Conservation (phyloP, 768 basidiomycete species). For the Suillus ampliporus region DNA sequence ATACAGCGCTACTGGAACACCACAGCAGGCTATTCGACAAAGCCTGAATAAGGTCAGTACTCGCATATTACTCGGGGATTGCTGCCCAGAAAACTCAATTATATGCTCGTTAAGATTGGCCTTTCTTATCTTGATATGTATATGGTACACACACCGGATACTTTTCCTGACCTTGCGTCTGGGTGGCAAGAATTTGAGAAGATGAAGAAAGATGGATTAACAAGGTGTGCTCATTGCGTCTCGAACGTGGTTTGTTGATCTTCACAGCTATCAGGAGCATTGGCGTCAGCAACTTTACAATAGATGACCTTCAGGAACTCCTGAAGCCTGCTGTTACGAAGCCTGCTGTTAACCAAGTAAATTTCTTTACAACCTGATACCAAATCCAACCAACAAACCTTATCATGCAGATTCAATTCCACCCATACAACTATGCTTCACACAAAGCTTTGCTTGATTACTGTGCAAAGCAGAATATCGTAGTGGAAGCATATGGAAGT, state of each 20-base stretch:
- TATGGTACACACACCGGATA: conserved; percentile 61
- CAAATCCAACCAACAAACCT: conserved; percentile 1
- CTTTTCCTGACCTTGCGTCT: conserved; percentile 39
- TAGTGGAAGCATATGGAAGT: conserved; percentile 69
- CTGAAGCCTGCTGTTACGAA: conserved; percentile 55
- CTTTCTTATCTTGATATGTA: conserved; percentile 70
- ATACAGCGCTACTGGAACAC: conserved; percentile 43
- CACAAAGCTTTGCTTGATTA: conserved; percentile 61
- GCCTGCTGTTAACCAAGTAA: conserved; percentile 76
- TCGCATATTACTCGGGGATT: not conserved
- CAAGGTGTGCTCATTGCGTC: conserved; percentile 25
- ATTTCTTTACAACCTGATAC: conserved; percentile 2
- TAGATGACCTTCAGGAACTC: conserved; percentile 57
- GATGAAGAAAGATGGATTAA: conserved; percentile 49
- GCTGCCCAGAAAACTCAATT: not conserved
- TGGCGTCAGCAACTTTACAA: conserved; percentile 72
- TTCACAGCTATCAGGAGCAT: conserved; percentile 54
- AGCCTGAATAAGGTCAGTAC: conserved; percentile 56
- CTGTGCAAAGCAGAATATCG: conserved; percentile 60
- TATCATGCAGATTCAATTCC: conserved; percentile 65
- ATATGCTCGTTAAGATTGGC: conserved; percentile 52
- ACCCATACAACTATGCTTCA: conserved; percentile 73
- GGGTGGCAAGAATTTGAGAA: conserved; percentile 65
- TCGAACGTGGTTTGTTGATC: conserved; percentile 15
- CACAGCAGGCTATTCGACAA: conserved; percentile 46